Conservation (phyloP, 257 asterid species). For the Nemophila menziesii region DNA sequence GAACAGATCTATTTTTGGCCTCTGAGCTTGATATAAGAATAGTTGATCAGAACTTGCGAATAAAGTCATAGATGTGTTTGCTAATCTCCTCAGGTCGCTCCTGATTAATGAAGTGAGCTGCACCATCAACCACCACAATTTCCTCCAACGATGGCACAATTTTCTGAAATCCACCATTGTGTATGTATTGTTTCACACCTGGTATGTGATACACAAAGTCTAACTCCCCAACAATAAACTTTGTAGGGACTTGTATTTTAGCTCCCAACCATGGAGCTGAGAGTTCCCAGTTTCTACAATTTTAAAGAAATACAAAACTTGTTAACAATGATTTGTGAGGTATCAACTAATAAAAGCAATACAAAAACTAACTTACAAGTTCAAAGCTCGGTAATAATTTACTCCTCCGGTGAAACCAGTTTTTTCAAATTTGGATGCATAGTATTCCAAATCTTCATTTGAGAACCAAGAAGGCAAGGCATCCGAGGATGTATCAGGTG, state of each 20-base stretch:
- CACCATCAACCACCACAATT: conserved; percentile 46
- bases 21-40: no score
- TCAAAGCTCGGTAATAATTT: conserved; percentile 52
- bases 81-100: conserved; percentile 51
- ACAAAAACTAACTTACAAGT: conserved; percentile 26
- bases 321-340: background rate
- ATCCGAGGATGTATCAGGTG: conserved; percentile 12
- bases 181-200: conserved; percentile 48
- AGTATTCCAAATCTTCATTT: conserved; percentile 40
- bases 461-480: conserved; percentile 46
- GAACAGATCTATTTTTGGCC: no score
- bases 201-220: conserved; percentile 54
- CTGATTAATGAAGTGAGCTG: conserved; percentile 54
- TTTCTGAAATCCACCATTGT: conserved; percentile 56
- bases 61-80: no score
- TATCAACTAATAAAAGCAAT: no score
- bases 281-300: conserved; percentile 59
- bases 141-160: conserved; percentile 52
- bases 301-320: background rate
- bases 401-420: conserved; percentile 58
- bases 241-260: conserved; percentile 39
- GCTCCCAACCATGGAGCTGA: conserved; percentile 57
- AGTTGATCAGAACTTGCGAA: no score
- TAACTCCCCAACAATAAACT: conserved; percentile 56
- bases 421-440: conserved; percentile 31